A percentile compares a stretch with the other conserved stretches of the same genome.
Conservation (phyloP, 2,329 filamentous ascomycete genomes). For the Tetracladium maxilliforme region DNA sequence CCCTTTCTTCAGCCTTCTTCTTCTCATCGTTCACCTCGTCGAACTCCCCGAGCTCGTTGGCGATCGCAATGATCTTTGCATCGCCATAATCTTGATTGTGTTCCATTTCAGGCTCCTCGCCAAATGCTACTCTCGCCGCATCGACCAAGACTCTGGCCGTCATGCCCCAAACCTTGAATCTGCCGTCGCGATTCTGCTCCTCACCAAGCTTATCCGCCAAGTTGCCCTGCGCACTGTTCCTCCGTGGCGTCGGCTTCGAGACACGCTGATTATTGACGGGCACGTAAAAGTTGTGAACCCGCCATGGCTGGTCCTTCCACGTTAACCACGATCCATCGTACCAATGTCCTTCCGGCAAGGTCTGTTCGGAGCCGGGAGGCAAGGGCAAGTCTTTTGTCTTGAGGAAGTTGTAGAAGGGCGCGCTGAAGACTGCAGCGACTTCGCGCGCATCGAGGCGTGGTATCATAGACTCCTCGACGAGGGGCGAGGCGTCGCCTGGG, state of each 20-base stretch:
- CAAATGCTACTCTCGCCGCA: slow-evolving; percentile 73
- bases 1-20: slow-evolving; percentile 4
- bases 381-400: slow-evolving; percentile 38
- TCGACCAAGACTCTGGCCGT: slow-evolving; percentile 85
- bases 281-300: slow-evolving; percentile 84
- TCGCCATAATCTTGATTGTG: slow-evolving; percentile 23
- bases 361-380: slow-evolving; percentile 14
- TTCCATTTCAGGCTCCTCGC: slow-evolving; percentile 71
- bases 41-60: slow-evolving; percentile 41
- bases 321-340: slow-evolving; percentile 78
- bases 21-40: slow-evolving; percentile 18
- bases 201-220: slow-evolving; percentile 28
- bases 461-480: slow-evolving; percentile 57
- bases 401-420: slow-evolving; percentile 75
- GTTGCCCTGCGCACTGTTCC: slow-evolving; percentile 25
- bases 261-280: slow-evolving; percentile 60
- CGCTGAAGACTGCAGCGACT: slow-evolving; percentile 87
- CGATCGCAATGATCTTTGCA: slow-evolving; percentile 44
- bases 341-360: slow-evolving; percentile 51
- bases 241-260: slow-evolving; percentile 31
- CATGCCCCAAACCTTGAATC: slow-evolving; percentile 90
- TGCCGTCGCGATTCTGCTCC: slow-evolving; percentile 26
- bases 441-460: slow-evolving; percentile 77
- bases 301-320: slow-evolving; percentile 69
- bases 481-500: slow-evolving; percentile 14